Percentiles rank a stretch among this genome's conserved stretches.
Conservation (phyloP, 176 grass and related monocot genomes). For the Leersia perrieri region DNA sequence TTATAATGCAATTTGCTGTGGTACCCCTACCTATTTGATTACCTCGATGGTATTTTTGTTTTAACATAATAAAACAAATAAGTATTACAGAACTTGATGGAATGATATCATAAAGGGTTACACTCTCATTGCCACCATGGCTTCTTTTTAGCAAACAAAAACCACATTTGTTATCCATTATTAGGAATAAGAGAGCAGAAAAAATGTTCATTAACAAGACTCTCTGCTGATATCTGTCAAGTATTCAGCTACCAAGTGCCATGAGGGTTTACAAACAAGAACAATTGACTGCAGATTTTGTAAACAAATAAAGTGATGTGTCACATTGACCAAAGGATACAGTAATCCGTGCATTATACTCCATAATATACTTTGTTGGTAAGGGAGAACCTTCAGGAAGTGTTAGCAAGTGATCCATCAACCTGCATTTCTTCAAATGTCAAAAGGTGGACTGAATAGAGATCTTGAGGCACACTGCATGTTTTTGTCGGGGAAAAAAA, state of each 20-base stretch:
- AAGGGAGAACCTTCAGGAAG: constrained; percentile 49
- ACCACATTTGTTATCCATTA: background rate
- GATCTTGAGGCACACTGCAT: background rate
- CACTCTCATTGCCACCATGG: background rate
- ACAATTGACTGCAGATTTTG: constrained; percentile 13
- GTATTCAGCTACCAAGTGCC: constrained; percentile 21
- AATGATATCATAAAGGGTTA: constrained; percentile 25
- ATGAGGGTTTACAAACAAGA: background rate
- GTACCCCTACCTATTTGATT: background rate
- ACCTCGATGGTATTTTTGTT: background rate
- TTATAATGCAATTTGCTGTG: background rate
- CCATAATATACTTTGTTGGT: constrained; percentile 50
- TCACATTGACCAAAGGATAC: constrained; percentile 59
- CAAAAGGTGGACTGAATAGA: constrained; percentile 25
- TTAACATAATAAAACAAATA: background rate
- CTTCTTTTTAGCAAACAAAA: constrained; percentile 9
- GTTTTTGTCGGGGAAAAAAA: constrained; percentile 20
- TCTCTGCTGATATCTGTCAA: background rate
- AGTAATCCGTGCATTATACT: constrained; percentile 67
- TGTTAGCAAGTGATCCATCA: constrained; percentile 72
- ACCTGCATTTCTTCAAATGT: constrained; percentile 43
- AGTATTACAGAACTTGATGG: constrained; percentile 12
- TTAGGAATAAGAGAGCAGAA: background rate
- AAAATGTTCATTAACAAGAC: background rate
- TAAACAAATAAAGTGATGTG: background rate